These are phyloP conservation scores for Mycena rebaudengoi DNA, from an alignment of 768 basidiomycete genomes.

Conservation along the genomic window DNA sequence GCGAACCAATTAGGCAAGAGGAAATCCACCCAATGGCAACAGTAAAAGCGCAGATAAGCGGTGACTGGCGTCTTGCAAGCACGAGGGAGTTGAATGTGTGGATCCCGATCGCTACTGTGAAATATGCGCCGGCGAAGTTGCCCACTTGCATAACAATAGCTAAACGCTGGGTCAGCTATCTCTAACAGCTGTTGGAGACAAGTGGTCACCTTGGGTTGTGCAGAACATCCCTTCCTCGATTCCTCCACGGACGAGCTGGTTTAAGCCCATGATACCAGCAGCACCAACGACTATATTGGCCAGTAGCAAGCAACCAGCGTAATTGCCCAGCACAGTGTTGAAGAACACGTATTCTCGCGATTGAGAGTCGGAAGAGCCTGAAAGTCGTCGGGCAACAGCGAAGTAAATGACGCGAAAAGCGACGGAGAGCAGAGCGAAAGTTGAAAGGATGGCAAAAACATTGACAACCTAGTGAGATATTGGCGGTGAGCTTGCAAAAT, in stretches of 20 bases:
- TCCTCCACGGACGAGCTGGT: constrained; percentile 55
- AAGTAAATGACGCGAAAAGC: constrained; percentile 58
- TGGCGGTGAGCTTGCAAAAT: neutral
- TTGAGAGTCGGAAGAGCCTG: constrained; percentile 27
- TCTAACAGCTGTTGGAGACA: neutral
- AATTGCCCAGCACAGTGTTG: constrained; percentile 74
- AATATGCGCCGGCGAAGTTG: constrained; percentile 68
- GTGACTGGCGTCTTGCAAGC: constrained; percentile 60
- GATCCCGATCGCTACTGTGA: constrained; percentile 68
- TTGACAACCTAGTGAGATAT: constrained; percentile 50
- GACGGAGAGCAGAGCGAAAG: constrained; percentile 61
- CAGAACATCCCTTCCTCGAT: constrained; percentile 65
- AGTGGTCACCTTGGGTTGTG: constrained; percentile 63
- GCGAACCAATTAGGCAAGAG: constrained; percentile 59
- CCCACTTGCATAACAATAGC: constrained; percentile 69
- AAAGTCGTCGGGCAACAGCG: constrained; percentile 44
- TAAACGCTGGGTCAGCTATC: constrained; percentile 31
- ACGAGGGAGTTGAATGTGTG: constrained; percentile 77
- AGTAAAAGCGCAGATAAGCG: constrained; percentile 51
- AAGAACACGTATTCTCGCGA: constrained; percentile 69
- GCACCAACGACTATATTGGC: constrained; percentile 62
- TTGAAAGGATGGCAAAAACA: constrained; percentile 62
- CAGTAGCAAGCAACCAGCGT: constrained; percentile 68
- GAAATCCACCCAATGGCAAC: constrained; percentile 64
- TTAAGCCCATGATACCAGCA: constrained; percentile 62